Conservation (phyloP, 108 stramenopile genomes). For the Asterionellopsis glacialis region DNA sequence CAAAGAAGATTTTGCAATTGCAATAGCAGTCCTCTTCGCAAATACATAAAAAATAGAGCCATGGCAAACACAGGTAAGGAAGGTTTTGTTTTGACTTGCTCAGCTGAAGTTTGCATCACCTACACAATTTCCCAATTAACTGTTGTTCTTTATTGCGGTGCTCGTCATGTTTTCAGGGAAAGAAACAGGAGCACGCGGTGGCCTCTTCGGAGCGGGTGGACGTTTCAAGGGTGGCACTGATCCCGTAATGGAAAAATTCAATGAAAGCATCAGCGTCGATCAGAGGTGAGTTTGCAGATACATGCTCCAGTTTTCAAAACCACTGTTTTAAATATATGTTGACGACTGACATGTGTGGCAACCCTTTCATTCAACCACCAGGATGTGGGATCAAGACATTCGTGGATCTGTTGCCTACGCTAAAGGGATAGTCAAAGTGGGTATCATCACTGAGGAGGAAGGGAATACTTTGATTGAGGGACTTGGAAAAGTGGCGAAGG, state of each 20-base stretch:
- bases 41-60: too few species aligned
- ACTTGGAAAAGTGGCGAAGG: constrained; percentile 73
- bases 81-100: too few species aligned
- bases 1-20: too few species aligned
- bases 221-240: constrained; percentile 97
- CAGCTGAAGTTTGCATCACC: too few species aligned
- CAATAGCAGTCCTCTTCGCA: too few species aligned
- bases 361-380: constrained; percentile 10
- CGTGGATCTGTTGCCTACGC: constrained; percentile 94
- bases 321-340: too few species aligned
- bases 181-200: constrained; percentile 74
- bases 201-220: constrained; percentile 92
- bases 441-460: constrained; percentile 90
- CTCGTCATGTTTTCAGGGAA: too few species aligned
- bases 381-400: constrained; percentile 97
- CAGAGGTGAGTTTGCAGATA: constrained; percentile 46
- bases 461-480: constrained; percentile 60
- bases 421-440: constrained; percentile 81
- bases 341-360: neutral
- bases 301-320: too few species aligned
- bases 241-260: constrained; percentile 99
- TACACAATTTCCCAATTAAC: too few species aligned
- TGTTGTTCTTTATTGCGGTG: too few species aligned
- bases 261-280: constrained; percentile 93
- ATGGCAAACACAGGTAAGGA: too few species aligned